phyloP scores from a whole-genome alignment of 2,329 filamentous ascomycete genomes.

The Fusarium coicis region DNA sequence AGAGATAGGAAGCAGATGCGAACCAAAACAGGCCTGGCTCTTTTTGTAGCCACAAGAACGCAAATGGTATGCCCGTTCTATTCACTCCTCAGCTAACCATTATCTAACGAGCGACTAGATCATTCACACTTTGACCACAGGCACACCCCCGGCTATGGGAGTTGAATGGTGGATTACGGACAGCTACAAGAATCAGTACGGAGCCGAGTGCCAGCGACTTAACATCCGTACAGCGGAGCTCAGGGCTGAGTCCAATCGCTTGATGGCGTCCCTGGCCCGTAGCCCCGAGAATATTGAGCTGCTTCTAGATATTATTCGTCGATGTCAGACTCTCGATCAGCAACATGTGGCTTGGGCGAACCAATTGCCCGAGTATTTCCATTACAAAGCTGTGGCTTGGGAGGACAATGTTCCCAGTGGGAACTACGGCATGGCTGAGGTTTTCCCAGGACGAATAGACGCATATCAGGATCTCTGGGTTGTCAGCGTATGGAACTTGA shows the following conservation, averaged over 20 bases:
- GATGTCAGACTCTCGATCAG: slow-evolving; percentile 63
- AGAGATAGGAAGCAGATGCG: slow-evolving; percentile 66
- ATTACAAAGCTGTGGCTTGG: slow-evolving; percentile 66
- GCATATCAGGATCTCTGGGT: slow-evolving; percentile 69
- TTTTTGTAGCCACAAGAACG: slow-evolving; percentile 69
- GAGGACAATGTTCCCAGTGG: slow-evolving; percentile 63
- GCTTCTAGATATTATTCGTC: slow-evolving; percentile 62
- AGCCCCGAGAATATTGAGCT: slow-evolving; percentile 62
- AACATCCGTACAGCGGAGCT: slow-evolving; percentile 66
- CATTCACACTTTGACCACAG: slow-evolving; percentile 65
- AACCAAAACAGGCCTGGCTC: slow-evolving; percentile 62
- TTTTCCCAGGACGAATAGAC: slow-evolving; percentile 70
- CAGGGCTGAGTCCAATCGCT: slow-evolving; percentile 62
- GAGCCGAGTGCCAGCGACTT: slow-evolving; percentile 61
- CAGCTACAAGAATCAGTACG: slow-evolving; percentile 60
- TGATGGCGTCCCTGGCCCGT: slow-evolving; percentile 59
- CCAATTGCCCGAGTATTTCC: slow-evolving; percentile 61
- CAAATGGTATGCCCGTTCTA: slow-evolving; percentile 61
- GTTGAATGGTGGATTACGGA: slow-evolving; percentile 69
- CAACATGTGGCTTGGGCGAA: slow-evolving; percentile 64
- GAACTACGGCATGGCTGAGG: slow-evolving; percentile 64
- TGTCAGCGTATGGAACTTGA: slow-evolving; percentile 67
- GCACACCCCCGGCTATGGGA: slow-evolving; percentile 63
- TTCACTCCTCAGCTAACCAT: background rate
- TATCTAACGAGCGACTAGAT: slow-evolving; percentile 54